Evolutionary conservation across 352 stramenopile genomes (phyloP).

Genomic region (Phytophthora cryptogea): DNA sequence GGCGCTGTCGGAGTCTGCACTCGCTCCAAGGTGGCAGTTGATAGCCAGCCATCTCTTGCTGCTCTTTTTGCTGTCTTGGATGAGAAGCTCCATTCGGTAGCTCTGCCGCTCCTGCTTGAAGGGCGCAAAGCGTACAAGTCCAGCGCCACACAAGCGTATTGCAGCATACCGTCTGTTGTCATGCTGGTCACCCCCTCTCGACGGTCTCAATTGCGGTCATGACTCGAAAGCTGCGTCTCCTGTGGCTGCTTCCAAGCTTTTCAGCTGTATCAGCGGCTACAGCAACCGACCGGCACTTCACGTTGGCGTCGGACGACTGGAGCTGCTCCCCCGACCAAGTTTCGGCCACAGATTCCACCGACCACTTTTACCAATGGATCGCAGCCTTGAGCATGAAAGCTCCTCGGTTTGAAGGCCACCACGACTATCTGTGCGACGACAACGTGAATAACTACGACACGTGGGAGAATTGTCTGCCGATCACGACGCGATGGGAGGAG

Average conservation of each 20-base stretch:
- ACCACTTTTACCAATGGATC: constrained; percentile 15
- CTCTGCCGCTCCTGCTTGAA: not conserved
- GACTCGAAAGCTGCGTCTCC: not conserved
- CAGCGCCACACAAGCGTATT: not conserved
- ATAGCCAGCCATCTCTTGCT: not conserved
- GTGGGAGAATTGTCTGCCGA: constrained; percentile 48
- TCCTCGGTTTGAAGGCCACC: constrained; percentile 23
- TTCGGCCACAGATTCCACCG: constrained; percentile 1
- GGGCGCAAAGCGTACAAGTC: not conserved
- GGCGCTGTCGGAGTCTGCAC: not conserved
- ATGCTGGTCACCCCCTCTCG: not conserved
- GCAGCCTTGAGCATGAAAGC: constrained; percentile 1
- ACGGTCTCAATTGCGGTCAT: not conserved
- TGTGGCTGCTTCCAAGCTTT: not conserved
- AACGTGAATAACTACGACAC: constrained; percentile 4
- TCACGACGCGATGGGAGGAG: constrained; percentile 29
- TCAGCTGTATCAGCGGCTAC: not conserved
- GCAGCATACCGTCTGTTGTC: not conserved
- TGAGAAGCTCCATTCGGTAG: not conserved
- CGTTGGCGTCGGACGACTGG: constrained; percentile 21
- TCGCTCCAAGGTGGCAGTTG: too few relatives aligned
- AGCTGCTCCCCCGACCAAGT: constrained; percentile 12
- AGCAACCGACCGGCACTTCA: constrained; percentile 2
- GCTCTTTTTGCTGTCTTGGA: too few relatives aligned
- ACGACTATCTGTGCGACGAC: constrained; percentile 26